phyloP scores from a whole-genome alignment of 768 basidiomycete species.

The Serendipita indica region DNA sequence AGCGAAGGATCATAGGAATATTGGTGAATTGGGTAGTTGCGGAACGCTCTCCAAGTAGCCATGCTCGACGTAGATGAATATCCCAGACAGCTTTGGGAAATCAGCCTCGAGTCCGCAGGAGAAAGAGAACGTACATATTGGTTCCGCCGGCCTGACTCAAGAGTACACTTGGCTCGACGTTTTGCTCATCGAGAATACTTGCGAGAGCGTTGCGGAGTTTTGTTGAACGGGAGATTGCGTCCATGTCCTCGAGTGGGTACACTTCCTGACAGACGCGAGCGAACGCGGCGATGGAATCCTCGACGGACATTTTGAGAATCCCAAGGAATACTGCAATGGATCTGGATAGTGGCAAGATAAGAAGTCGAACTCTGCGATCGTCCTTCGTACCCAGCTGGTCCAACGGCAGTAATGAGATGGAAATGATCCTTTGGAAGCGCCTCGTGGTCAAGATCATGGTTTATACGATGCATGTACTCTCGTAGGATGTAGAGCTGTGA shows the following conservation, averaged over 20 bases:
- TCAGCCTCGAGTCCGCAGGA: neutral
- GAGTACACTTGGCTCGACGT: neutral
- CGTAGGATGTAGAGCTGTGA: neutral
- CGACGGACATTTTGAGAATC: neutral
- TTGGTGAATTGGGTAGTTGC: neutral
- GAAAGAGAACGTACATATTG: neutral
- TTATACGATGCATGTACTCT: neutral
- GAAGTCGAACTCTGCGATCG: too few relatives aligned
- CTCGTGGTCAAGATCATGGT: neutral
- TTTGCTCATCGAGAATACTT: neutral
- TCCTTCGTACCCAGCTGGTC: too few relatives aligned
- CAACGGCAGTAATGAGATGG: neutral
- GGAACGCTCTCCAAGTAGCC: neutral
- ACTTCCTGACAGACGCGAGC: neutral
- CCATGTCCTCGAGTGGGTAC: neutral
- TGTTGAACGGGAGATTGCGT: neutral
- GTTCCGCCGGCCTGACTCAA: neutral
- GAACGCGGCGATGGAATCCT: neutral
- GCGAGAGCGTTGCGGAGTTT: neutral
- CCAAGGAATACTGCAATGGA: neutral
- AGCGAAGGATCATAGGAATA: neutral
- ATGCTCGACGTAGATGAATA: neutral
- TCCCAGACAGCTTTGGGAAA: neutral
- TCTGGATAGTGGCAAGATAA: too few relatives aligned
- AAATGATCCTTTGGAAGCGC: neutral